Evolutionary conservation across 768 basidiomycete species (phyloP).

Genomic region (Austroboletus eburneus): DNA sequence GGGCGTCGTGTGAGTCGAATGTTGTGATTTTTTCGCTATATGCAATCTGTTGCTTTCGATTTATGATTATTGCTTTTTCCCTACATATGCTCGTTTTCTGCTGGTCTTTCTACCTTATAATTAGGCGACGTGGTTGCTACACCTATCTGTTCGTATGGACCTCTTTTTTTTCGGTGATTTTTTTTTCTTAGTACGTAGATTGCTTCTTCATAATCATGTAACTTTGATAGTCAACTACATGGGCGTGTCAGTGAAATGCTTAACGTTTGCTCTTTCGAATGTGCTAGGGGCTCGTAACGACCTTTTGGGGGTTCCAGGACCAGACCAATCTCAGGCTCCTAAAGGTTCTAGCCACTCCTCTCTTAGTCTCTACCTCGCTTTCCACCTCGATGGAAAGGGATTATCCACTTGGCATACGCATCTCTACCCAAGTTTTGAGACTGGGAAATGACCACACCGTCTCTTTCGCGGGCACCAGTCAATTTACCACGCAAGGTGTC

Average conservation of each 20-base stretch:
- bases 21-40: background rate
- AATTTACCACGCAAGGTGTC: slow-evolving; percentile 43
- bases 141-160: too few relatives aligned
- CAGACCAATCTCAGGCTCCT: too few relatives aligned
- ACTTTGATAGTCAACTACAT: too few relatives aligned
- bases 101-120: background rate
- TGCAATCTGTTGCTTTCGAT: slow-evolving; percentile 6
- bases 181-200: too few relatives aligned
- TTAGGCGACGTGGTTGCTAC: background rate
- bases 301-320: too few relatives aligned
- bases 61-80: background rate
- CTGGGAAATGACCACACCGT: slow-evolving; percentile 36
- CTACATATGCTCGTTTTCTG: background rate
- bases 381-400: background rate
- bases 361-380: background rate
- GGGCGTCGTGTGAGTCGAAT: slow-evolving; percentile 54
- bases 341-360: too few relatives aligned
- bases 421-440: slow-evolving; percentile 15
- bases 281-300: too few relatives aligned
- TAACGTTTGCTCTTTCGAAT: too few relatives aligned
- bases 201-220: too few relatives aligned
- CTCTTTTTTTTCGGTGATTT: too few relatives aligned
- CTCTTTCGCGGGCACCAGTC: slow-evolving; percentile 50
- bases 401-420: background rate
- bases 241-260: too few relatives aligned